Evolutionary conservation across 129 eudicot genomes (phyloP), one percentile per base, ranked within the genome.

Genomic region (Flaveria trinervia): DNA sequence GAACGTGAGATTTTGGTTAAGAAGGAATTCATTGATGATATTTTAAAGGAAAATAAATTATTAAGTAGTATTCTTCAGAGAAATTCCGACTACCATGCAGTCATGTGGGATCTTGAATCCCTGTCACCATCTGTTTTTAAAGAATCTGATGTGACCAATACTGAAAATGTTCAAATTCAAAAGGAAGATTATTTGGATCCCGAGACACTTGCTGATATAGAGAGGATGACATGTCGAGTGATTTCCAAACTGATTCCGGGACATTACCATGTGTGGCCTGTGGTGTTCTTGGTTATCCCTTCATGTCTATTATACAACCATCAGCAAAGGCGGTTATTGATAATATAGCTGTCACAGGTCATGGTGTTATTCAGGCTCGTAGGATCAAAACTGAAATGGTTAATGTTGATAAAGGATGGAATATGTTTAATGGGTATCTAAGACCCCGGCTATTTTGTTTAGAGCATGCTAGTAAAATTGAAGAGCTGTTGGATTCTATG

Each of bases 211-310:
- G 80, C 68, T 68, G 79, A 78, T 85, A 77, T 81, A 52, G 88
- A 51, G 90, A 86, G 86, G 96, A 88, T 75, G 96, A 87, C 75
- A 76, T 94, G 83, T 84, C 90, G 30, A 71, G 83, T 78, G 92
- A 91, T 72, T 94, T 91, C 65, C 92, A 91, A 80, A 75, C 85
- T 9, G 97, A 91, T 79, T 89, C 99, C 3, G 99, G 99, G 55
- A 85, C 97, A 14, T 86, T 94, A 82, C 89, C 92, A 1, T 94
- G 99, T 86, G 97, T 94, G 16, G 99, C 97, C 80, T 94, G 99
- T 77, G 99, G 99, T 54, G 84, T 94, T 74, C 99, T 94, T 76
- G 99, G 99, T 76, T 94, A 87, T 71, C 99, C 99, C 71, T 89
- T 89, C 83, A 94, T 94, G 99, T 83, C 92, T 64, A 80, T 94